These are phyloP conservation scores for Polyrhizophydium stewartii DNA, from an alignment of 371 early-diverging fungal species.

Conservation along the genomic window DNA sequence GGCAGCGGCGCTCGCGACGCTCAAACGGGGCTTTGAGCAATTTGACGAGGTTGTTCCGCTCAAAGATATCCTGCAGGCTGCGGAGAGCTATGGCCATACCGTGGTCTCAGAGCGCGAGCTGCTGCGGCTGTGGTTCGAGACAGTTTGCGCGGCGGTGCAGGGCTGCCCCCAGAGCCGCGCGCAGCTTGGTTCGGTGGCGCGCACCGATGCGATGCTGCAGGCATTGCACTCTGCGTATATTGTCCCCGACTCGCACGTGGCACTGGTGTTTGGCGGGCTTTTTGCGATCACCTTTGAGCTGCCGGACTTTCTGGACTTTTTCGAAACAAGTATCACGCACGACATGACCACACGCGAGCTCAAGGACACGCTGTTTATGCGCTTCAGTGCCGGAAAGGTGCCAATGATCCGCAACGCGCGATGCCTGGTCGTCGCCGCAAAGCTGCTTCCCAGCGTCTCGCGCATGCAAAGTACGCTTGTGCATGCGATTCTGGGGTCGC, in stretches of 20 bases:
- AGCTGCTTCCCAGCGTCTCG: background rate
- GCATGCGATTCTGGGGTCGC: background rate
- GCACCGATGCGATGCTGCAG: conserved; percentile 37
- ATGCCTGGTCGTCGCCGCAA: background rate
- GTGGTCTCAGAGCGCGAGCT: no score
- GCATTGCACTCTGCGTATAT: conserved; percentile 58
- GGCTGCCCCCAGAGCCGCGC: conserved; percentile 49
- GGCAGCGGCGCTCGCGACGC: no score
- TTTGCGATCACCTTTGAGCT: conserved; percentile 61
- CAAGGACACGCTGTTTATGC: no score
- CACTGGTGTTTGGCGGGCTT: conserved; percentile 53
- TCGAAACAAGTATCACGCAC: no score
- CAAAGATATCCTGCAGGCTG: background rate
- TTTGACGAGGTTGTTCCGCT: background rate
- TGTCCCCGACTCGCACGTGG: conserved; percentile 32
- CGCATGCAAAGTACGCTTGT: background rate
- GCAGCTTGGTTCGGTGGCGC: conserved; percentile 32
- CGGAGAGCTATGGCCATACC: no score
- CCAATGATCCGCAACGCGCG: background rate
- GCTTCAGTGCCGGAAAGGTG: background rate
- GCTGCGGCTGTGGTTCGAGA: background rate
- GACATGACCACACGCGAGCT: no score
- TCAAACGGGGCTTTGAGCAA: background rate
- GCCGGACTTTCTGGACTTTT: conserved; percentile 41
- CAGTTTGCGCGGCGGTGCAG: conserved; percentile 54